Conservation (phyloP, 805 yeast species). For the Suhomyces sp. region DNA sequence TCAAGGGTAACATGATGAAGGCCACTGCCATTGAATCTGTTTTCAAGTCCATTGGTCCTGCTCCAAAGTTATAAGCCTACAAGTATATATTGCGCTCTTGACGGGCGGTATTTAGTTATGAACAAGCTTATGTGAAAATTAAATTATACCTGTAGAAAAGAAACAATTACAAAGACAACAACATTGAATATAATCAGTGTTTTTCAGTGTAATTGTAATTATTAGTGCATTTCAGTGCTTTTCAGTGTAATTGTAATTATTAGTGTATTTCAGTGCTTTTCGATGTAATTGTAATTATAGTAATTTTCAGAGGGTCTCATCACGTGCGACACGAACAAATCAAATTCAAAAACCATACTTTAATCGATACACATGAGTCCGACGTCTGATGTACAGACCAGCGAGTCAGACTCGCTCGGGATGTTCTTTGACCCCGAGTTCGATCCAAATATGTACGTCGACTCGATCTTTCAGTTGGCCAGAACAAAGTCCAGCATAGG, state of each 20-base stretch:
- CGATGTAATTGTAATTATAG: too few species aligned
- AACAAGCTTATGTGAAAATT: too few species aligned
- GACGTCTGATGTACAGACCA: not conserved
- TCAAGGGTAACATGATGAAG: constrained; percentile 89
- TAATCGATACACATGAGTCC: not conserved
- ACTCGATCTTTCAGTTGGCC: constrained; percentile 52
- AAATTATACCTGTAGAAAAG: too few species aligned
- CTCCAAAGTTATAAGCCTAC: constrained; percentile 38
- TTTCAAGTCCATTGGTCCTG: constrained; percentile 50
- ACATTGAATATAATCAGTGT: too few species aligned
- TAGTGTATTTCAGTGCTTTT: too few species aligned
- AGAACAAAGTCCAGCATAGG: constrained; percentile 23
- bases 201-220: too few species aligned
- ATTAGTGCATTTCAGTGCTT: too few species aligned
- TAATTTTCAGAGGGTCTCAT: not conserved
- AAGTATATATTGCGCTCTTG: constrained; percentile 1
- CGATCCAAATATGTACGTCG: constrained; percentile 62
- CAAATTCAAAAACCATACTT: too few species aligned
- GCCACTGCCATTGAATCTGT: constrained; percentile 74
- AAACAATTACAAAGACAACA: too few species aligned
- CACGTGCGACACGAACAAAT: not conserved
- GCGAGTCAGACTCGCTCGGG: constrained; percentile 41
- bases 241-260: too few species aligned
- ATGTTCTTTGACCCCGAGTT: constrained; percentile 71
- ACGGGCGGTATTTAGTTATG: not conserved